phyloP scores from a whole-genome alignment of 176 grass and related monocot genomes.

The Echinochloa phyllopogon region DNA sequence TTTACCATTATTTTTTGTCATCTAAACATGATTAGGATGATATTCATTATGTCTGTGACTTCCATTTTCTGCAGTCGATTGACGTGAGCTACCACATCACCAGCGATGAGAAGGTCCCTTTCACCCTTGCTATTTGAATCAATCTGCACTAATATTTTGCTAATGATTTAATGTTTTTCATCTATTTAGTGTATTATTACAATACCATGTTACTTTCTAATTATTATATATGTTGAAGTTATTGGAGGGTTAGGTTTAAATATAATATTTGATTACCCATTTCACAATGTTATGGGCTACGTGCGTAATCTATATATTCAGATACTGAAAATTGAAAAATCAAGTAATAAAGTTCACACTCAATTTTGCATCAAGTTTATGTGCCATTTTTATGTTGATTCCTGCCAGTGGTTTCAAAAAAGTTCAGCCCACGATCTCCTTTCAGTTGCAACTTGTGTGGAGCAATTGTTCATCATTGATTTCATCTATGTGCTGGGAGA shows the following conservation, averaged over 20 bases:
- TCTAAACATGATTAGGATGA: conserved; percentile 2
- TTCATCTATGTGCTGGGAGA: neutral
- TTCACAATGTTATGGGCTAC: neutral
- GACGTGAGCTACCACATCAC: conserved; percentile 78
- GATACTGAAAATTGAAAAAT: neutral
- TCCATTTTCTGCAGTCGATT: conserved; percentile 64
- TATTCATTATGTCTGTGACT: neutral
- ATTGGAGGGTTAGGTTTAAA: neutral
- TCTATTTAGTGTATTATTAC: neutral
- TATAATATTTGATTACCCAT: neutral
- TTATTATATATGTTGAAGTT: neutral
- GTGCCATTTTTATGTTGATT: neutral
- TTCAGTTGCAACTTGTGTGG: neutral
- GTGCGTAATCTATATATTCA: neutral
- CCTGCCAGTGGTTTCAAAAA: neutral
- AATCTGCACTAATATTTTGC: neutral
- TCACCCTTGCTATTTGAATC: neutral
- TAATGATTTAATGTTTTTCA: conserved; percentile 1
- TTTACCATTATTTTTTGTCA: neutral
- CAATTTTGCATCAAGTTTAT: neutral
- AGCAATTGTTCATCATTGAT: neutral
- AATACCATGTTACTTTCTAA: neutral
- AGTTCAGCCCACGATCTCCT: neutral
- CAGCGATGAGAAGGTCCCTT: conserved; percentile 70
- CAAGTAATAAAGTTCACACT: neutral